A percentile compares a stretch with the other conserved stretches of the same genome.
These are phyloP conservation scores for Talaromyces borbonicus DNA, from an alignment of 495 filamentous ascomycete genomes.

Conservation along the genomic window DNA sequence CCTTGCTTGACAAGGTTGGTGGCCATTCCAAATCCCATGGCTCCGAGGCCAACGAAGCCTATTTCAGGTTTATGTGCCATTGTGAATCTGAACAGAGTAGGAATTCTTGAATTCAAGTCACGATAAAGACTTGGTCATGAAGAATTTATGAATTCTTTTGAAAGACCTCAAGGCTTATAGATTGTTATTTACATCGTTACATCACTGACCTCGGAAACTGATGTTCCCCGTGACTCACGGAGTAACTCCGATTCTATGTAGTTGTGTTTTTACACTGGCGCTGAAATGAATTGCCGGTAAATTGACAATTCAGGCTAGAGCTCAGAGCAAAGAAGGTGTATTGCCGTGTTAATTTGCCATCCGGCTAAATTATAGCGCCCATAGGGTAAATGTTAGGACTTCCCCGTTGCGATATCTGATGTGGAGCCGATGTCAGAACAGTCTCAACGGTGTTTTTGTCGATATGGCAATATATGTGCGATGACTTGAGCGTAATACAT, in stretches of 20 bases:
- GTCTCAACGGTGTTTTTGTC: too few relatives aligned
- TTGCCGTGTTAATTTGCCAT: too few relatives aligned
- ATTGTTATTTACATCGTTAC: background rate
- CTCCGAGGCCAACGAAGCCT: slow-evolving; percentile 75
- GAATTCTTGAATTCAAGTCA: background rate
- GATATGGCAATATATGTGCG: too few relatives aligned
- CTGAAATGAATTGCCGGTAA: background rate
- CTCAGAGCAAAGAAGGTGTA: too few relatives aligned
- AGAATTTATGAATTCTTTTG: background rate
- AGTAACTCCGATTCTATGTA: background rate
- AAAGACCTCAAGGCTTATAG: background rate
- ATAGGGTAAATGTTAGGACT: background rate
- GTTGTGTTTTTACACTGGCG: background rate
- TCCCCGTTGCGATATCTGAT: too few relatives aligned
- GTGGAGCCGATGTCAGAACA: too few relatives aligned
- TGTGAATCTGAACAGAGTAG: background rate
- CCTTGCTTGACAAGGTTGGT: slow-evolving; percentile 61
- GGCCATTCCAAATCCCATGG: slow-evolving; percentile 87
- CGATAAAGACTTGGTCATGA: background rate
- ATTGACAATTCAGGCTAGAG: too few relatives aligned
- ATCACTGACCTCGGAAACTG: background rate
- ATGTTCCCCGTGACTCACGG: background rate
- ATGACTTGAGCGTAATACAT: too few relatives aligned
- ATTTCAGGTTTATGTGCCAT: slow-evolving; percentile 37
- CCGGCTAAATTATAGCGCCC: slow-evolving; percentile 2